A percentile compares a stretch with the other conserved stretches of the same genome.
Evolutionary conservation across 306 rosid genomes (phyloP).

Genomic region (Glycine soja): DNA sequence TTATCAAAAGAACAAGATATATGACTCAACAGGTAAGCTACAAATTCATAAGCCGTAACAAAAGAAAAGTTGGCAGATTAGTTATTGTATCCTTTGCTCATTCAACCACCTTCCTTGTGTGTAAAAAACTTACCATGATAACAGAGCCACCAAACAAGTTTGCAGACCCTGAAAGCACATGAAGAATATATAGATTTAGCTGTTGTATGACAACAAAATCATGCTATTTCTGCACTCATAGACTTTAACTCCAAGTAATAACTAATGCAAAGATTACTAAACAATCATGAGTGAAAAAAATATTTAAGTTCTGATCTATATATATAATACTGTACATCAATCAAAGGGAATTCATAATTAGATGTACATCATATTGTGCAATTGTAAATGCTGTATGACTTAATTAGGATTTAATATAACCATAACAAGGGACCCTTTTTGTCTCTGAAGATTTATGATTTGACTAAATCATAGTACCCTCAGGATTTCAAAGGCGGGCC

Average conservation of each 20-base stretch:
- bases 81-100: conserved; percentile 3
- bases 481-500: neutral
- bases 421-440: neutral
- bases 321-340: neutral
- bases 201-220: conserved; percentile 22
- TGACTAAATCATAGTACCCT: neutral
- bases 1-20: conserved; percentile 1
- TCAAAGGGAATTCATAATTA: conserved; percentile 16
- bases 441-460: conserved; percentile 10
- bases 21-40: neutral
- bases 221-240: neutral
- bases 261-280: conserved; percentile 5
- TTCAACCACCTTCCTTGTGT: conserved; percentile 19
- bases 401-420: neutral
- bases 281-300: neutral
- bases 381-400: neutral
- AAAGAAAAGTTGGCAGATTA: neutral
- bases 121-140: conserved; percentile 70
- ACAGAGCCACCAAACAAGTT: conserved; percentile 92
- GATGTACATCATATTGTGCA: neutral
- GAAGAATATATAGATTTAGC: conserved; percentile 40
- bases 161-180: conserved; percentile 84
- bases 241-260: conserved; percentile 20
- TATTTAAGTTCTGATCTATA: neutral
- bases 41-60: too few relatives aligned